Evolutionary conservation across 2,329 filamentous ascomycete genomes (phyloP).

Genomic region (Madurella mycetomatis): DNA sequence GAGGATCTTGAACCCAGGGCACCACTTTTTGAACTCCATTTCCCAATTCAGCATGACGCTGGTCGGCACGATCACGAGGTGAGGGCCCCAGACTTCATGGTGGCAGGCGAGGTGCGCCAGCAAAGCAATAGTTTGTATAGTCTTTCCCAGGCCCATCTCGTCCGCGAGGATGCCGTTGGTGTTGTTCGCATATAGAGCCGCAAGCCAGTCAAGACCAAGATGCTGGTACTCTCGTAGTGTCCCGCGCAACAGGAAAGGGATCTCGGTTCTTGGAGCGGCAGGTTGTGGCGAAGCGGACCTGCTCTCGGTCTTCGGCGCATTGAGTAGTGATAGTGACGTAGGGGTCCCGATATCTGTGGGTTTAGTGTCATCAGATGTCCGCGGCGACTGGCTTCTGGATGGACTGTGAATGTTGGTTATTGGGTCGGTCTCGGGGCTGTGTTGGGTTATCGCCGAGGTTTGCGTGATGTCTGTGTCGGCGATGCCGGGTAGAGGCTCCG

Average conservation of each 20-base stretch:
- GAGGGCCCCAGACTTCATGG: conserved; percentile 90
- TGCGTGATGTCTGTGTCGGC: conserved; percentile 28
- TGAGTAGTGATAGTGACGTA: conserved; percentile 35
- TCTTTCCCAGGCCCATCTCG: conserved; percentile 98
- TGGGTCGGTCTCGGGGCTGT: conserved; percentile 41
- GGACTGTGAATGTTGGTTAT: conserved; percentile 41
- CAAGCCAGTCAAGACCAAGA: conserved; percentile 94
- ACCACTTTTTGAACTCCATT: conserved; percentile 99
- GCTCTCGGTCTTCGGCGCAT: conserved; percentile 31
- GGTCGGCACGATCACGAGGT: conserved; percentile 92
- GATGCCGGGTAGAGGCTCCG: conserved; percentile 7
- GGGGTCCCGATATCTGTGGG: conserved; percentile 46
- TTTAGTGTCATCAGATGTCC: conserved; percentile 49
- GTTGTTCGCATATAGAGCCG: conserved; percentile 82
- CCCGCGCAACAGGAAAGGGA: conserved; percentile 80
- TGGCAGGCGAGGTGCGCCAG: conserved; percentile 88
- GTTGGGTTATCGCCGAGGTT: conserved; percentile 28
- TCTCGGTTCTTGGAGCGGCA: conserved; percentile 57
- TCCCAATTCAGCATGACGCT: conserved; percentile 99
- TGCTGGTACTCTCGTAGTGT: conserved; percentile 94
- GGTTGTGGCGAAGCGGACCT: conserved; percentile 32
- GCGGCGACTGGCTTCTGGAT: conserved; percentile 45
- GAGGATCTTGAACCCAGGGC: conserved; percentile 94
- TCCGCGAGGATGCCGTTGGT: conserved; percentile 97
- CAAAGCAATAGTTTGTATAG: conserved; percentile 93